These are phyloP conservation scores for Coniferiporia sulphurascens DNA, from an alignment of 1,284 basidiomycete species.

Conservation along the genomic window DNA sequence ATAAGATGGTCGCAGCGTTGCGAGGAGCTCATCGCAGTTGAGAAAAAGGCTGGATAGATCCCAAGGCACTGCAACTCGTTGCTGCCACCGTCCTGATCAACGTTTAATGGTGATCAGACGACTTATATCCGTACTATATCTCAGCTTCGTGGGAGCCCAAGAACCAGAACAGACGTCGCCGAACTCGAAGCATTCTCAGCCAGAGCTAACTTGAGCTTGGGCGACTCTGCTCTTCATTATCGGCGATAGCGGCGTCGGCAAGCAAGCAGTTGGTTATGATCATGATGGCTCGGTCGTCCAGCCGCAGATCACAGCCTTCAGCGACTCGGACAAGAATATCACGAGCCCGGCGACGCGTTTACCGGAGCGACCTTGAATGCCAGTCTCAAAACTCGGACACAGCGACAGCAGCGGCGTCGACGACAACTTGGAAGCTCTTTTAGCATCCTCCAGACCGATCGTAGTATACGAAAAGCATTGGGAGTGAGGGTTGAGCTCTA, in stretches of 20 bases:
- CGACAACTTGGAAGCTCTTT: not conserved
- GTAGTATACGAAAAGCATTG: not conserved
- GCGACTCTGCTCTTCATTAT: too few species aligned
- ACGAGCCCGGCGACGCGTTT: not conserved
- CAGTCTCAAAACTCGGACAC: not conserved
- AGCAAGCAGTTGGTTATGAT: not conserved
- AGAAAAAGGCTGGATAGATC: too few species aligned
- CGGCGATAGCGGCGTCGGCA: not conserved
- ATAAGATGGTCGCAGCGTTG: too few species aligned
- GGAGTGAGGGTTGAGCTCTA: not conserved
- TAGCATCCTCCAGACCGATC: not conserved
- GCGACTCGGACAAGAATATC: not conserved
- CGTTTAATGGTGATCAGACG: too few species aligned
- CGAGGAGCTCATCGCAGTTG: too few species aligned
- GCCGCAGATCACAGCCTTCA: not conserved
- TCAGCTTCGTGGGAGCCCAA: too few species aligned
- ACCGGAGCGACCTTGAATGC: not conserved
- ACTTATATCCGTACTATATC: too few species aligned
- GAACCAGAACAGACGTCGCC: too few species aligned
- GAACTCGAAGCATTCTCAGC: too few species aligned
- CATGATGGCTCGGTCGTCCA: not conserved
- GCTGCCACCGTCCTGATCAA: too few species aligned
- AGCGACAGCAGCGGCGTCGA: not conserved
- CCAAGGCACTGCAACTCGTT: too few species aligned
- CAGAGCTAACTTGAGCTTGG: too few species aligned